Base-by-base conservation (phyloP, 768 basidiomycete genomes). In the Rhodotorula graminis region DNA sequence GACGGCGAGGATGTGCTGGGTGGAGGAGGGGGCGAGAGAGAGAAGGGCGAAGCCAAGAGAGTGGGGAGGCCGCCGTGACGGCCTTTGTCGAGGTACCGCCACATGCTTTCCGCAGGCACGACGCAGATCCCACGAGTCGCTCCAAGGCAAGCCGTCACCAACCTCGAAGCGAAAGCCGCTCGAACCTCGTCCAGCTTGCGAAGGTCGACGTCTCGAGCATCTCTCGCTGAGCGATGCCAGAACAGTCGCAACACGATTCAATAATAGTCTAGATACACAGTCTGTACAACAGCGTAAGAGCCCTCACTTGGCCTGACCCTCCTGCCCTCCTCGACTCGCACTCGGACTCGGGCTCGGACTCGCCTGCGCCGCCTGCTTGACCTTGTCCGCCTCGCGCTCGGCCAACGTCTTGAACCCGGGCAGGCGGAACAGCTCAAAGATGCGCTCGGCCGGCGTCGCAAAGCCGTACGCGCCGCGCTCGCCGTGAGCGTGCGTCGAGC, bases 401-500 rank as follows among this genome's bases (percentile, higher is more conserved):
- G 58, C 59, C 5, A 55, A 25, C 25, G 65, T 71, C 49, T 72
- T 67, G 71, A 72, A 72, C n/a, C 66, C 66, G 18, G 71, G 71
- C 7, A 72, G 40, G 29, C 49, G 18, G 53, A 72, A 72, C 65
- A 72, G 64, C 50, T 81, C 75, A 33, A 72, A 62, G 27, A 76
- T 55, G 31, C 66, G 55, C 46, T 76, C 75, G 10, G 69, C 52
- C 7, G 75, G 75, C 21, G 75, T 72, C 1, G 69, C 69, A n/a
- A 72, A 67, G 11, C 75, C 75, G 49, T 66, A 69, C 25, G 5
- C 16, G 2, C 47, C 58, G 1, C 65, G 58, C 2, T 72, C 75
- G 15, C 71, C 75, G 61, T 76, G 67, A 27, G 50, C 52, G 52
- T 67, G 69, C 0, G 65, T 64, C 2, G 70, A 71, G 19, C 74